A percentile compares a stretch with the other conserved stretches of the same genome.
Evolutionary conservation across 495 filamentous ascomycete species (phyloP).

Genomic region (Chlorociboria aeruginascens): DNA sequence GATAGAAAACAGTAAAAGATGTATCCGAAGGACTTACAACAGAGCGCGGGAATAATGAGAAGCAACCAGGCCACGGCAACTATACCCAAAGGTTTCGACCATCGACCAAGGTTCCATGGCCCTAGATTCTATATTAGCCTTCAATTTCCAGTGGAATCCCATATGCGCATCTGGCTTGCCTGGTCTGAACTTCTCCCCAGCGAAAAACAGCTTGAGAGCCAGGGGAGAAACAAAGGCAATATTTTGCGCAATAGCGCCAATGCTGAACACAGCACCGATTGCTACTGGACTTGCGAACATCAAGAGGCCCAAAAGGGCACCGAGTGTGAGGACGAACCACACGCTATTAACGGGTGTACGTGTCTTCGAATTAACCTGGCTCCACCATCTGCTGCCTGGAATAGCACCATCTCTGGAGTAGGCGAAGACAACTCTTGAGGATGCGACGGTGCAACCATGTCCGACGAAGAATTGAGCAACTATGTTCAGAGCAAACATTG

Average conservation of each 20-base stretch:
- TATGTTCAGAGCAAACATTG: slow-evolving; percentile 55
- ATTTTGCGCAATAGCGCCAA: slow-evolving; percentile 63
- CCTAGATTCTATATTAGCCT: slow-evolving; percentile 22
- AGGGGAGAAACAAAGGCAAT: slow-evolving; percentile 62
- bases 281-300: slow-evolving; percentile 51
- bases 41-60: slow-evolving; percentile 61
- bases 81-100: slow-evolving; percentile 43
- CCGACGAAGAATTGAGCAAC: slow-evolving; percentile 59
- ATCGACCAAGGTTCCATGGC: slow-evolving; percentile 58
- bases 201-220: slow-evolving; percentile 60
- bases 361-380: slow-evolving; percentile 35
- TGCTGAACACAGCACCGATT: slow-evolving; percentile 60
- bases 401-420: slow-evolving; percentile 46
- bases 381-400: slow-evolving; percentile 43
- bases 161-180: neutral
- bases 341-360: slow-evolving; percentile 64
- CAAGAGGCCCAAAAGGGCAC: slow-evolving; percentile 49
- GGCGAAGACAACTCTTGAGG: slow-evolving; percentile 48
- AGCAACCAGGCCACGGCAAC: slow-evolving; percentile 47
- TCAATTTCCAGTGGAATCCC: neutral
- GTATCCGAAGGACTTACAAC: slow-evolving; percentile 16
- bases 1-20: too few relatives aligned
- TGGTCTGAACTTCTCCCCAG: slow-evolving; percentile 51
- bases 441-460: slow-evolving; percentile 47
- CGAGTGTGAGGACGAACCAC: slow-evolving; percentile 52